Evolutionary conservation across 108 stramenopile genomes (phyloP).

Genomic region (Nitzschia inconspicua): DNA sequence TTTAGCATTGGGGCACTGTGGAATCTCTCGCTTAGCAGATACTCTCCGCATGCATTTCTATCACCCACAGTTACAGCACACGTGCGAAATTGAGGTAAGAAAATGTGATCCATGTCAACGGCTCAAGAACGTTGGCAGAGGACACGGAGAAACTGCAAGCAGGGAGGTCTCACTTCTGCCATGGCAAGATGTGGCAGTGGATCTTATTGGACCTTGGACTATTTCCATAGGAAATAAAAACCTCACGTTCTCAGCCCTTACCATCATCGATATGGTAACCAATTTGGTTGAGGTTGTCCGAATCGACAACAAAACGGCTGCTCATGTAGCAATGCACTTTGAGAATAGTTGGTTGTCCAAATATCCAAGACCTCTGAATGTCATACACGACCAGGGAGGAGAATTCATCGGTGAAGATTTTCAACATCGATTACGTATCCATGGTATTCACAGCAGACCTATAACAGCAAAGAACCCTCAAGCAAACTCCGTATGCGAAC

Average conservation of each 20-base stretch:
- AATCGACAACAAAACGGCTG: constrained; percentile 15
- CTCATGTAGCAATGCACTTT: constrained; percentile 18
- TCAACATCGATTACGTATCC: no score
- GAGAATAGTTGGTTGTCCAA: constrained; percentile 17
- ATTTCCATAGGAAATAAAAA: background rate
- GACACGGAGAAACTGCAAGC: no score
- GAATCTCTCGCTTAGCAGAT: no score
- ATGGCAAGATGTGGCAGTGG: constrained; percentile 31
- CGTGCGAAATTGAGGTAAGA: no score
- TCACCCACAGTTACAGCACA: no score
- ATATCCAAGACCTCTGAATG: constrained; percentile 17
- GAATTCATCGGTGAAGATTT: constrained; percentile 30
- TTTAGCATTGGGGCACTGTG: no score
- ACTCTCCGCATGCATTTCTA: no score
- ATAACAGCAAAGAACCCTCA: constrained; percentile 41
- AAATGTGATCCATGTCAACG: no score
- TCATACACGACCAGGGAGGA: constrained; percentile 25
- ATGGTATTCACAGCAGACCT: no score
- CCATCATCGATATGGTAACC: constrained; percentile 28
- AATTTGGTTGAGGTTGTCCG: constrained; percentile 27
- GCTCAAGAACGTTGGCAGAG: no score
- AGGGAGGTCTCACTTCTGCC: no score
- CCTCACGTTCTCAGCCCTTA: constrained; percentile 14
- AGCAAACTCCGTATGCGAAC: constrained; percentile 40
- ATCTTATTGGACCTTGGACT: constrained; percentile 32